phyloP scores from a whole-genome alignment of 2,329 filamentous ascomycete genomes.

The Trichoderma sp. region DNA sequence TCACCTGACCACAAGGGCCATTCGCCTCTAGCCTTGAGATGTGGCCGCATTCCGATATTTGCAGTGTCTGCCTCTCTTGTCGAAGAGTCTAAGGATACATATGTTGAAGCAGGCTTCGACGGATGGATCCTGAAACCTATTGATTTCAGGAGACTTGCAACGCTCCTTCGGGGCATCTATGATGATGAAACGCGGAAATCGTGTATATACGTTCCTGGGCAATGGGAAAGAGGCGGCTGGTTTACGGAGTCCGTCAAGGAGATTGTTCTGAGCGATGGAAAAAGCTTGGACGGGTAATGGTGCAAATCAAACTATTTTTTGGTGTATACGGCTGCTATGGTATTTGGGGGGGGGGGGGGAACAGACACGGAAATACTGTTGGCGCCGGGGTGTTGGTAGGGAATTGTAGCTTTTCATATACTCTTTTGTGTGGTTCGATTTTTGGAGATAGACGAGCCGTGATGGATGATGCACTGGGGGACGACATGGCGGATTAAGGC shows the following conservation, averaged over 20 bases:
- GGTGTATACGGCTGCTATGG: not conserved
- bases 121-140: constrained; percentile 90
- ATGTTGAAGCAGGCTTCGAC: constrained; percentile 78
- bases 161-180: constrained; percentile 66
- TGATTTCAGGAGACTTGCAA: constrained; percentile 70
- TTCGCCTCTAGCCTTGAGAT: constrained; percentile 56
- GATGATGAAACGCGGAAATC: constrained; percentile 54
- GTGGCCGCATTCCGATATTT: constrained; percentile 74
- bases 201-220: constrained; percentile 66
- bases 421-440: not conserved
- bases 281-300: not conserved
- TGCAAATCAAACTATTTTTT: not conserved
- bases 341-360: not conserved
- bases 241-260: constrained; percentile 43
- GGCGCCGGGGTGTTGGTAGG: not conserved
- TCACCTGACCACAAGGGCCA: constrained; percentile 44
- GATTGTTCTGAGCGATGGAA: not conserved
- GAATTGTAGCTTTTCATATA: not conserved
- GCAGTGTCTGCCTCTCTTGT: constrained; percentile 80
- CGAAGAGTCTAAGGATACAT: constrained; percentile 65
- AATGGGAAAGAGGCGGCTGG: constrained; percentile 88
- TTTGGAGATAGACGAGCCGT: constrained; percentile 5
- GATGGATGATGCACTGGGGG: not conserved
- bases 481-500: not conserved
- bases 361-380: not conserved